phyloP scores from a whole-genome alignment of 495 filamentous ascomycete species.

The Rostrohypoxylon terebratum region DNA sequence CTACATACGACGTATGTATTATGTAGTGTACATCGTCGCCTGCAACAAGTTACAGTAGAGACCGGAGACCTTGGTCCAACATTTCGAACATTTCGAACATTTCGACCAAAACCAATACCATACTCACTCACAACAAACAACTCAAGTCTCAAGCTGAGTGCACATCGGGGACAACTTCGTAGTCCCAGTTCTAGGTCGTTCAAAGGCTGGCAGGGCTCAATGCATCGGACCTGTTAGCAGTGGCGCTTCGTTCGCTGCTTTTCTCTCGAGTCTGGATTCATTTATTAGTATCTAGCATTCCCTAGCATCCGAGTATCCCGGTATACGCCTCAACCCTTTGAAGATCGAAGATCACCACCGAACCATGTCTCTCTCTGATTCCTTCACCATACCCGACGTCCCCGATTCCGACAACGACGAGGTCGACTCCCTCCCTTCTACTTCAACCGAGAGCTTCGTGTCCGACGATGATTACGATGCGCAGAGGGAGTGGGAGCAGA shows the following conservation, averaged over 20 bases:
- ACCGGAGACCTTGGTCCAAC: constrained; percentile 9
- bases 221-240: constrained; percentile 45
- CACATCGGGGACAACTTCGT: constrained; percentile 19
- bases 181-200: constrained; percentile 45
- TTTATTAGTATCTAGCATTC: neutral
- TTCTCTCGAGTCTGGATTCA: constrained; percentile 16
- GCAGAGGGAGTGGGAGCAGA: constrained; percentile 93
- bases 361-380: constrained; percentile 57
- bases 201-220: constrained; percentile 59
- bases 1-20: too few relatives aligned
- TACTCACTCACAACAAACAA: neutral
- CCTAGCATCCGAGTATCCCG: too few relatives aligned
- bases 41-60: neutral
- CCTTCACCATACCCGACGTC: constrained; percentile 58
- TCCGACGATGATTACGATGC: constrained; percentile 78
- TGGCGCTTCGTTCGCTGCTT: constrained; percentile 47
- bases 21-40: constrained; percentile 7
- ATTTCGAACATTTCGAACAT: constrained; percentile 7
- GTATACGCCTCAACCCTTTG: neutral
- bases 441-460: constrained; percentile 70
- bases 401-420: constrained; percentile 69
- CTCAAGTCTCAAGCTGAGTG: neutral
- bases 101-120: neutral
- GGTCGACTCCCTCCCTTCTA: constrained; percentile 82
- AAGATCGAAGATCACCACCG: constrained; percentile 32